A percentile compares a stretch with the other conserved stretches of the same genome.
Conservation (phyloP, 2,329 filamentous ascomycete genomes). For the Atkinsonella hypoxylon region DNA sequence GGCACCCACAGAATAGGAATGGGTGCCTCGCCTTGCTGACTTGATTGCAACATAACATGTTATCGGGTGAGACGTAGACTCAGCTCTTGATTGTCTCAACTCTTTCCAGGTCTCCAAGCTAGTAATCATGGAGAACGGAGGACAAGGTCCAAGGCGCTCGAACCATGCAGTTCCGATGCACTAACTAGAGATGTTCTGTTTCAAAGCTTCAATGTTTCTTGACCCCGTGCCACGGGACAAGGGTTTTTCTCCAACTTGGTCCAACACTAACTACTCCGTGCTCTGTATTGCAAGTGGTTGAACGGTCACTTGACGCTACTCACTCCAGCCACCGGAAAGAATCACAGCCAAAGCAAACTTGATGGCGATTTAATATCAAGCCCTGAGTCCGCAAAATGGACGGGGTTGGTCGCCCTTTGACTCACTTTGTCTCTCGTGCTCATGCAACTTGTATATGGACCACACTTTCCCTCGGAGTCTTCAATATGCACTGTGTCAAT, state of each 20-base stretch:
- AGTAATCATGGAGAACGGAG: background rate
- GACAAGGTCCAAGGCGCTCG: background rate
- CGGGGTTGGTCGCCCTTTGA: background rate
- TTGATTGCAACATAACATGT: no score
- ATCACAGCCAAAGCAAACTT: no score
- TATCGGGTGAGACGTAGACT: no score
- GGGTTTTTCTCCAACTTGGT: background rate
- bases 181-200: background rate
- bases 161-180: slow-evolving; percentile 5
- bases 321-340: slow-evolving; percentile 1
- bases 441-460: background rate
- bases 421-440: background rate
- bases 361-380: no score
- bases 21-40: background rate
- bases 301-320: slow-evolving; percentile 1
- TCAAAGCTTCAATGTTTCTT: background rate
- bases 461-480: no score
- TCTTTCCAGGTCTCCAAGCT: background rate
- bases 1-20: background rate
- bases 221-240: background rate
- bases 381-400: no score
- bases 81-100: background rate
- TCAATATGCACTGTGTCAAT: no score
- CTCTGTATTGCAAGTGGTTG: background rate
- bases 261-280: background rate